A percentile compares a stretch with the other conserved stretches of the same genome.
phyloP scores from a whole-genome alignment of 1,139 yeast genomes.

The Hyphopichia wangnamkhiaoensis region DNA sequence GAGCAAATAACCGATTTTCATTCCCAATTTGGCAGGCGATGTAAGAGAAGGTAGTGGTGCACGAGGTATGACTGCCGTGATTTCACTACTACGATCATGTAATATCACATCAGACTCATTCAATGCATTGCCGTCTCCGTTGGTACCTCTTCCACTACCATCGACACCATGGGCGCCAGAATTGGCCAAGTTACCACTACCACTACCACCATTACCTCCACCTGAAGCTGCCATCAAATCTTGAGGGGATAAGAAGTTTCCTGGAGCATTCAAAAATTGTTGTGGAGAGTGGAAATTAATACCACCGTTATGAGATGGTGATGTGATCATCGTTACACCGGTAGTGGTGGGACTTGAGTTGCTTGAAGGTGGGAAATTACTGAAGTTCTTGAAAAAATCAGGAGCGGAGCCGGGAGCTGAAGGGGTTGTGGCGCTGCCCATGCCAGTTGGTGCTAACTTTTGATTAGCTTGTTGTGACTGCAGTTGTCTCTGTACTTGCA shows the following conservation, averaged over 20 bases:
- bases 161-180: slow-evolving; percentile 5
- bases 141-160: slow-evolving; percentile 1
- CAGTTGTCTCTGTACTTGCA: background rate
- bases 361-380: slow-evolving; percentile 20
- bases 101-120: slow-evolving; percentile 38
- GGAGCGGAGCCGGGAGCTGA: slow-evolving; percentile 6
- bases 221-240: slow-evolving; percentile 7
- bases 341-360: slow-evolving; percentile 24
- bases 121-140: background rate
- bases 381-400: slow-evolving; percentile 14
- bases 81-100: slow-evolving; percentile 53
- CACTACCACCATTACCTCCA: slow-evolving; percentile 2
- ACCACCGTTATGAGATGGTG: slow-evolving; percentile 32
- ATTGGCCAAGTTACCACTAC: slow-evolving; percentile 8
- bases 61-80: slow-evolving; percentile 64
- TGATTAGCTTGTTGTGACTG: background rate
- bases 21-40: slow-evolving; percentile 70
- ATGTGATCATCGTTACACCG: slow-evolving; percentile 31
- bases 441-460: slow-evolving; percentile 3
- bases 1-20: slow-evolving; percentile 69
- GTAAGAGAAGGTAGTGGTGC: slow-evolving; percentile 65
- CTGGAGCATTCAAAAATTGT: slow-evolving; percentile 37
- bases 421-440: slow-evolving; percentile 6
- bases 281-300: slow-evolving; percentile 40
- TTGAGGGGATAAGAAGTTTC: slow-evolving; percentile 41